These are phyloP conservation scores for Phytophthora foliorum DNA, from an alignment of 352 stramenopile species.

Conservation along the genomic window DNA sequence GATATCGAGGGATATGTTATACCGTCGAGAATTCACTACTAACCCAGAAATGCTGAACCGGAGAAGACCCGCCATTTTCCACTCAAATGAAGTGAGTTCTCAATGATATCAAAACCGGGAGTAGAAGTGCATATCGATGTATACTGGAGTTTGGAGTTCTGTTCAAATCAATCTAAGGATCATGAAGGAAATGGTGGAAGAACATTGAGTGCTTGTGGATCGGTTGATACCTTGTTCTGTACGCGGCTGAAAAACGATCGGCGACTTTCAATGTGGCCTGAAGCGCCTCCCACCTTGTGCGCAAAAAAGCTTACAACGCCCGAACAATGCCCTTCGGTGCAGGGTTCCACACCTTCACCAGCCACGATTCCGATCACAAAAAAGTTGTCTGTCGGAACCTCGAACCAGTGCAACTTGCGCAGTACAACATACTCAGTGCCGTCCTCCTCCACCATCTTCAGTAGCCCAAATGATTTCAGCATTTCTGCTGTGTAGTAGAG, in stretches of 20 bases:
- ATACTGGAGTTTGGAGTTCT: no score
- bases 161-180: no score
- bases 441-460: conserved; percentile 11
- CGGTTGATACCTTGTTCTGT: conserved; percentile 1
- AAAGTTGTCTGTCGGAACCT: neutral
- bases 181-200: neutral
- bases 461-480: conserved; percentile 16
- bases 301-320: neutral
- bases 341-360: neutral
- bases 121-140: no score
- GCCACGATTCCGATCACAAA: conserved; percentile 1
- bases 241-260: neutral
- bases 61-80: no score
- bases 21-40: no score
- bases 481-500: conserved; percentile 15
- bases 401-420: neutral
- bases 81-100: no score
- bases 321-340: neutral
- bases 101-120: no score
- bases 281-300: neutral
- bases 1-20: no score
- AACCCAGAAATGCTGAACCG: no score
- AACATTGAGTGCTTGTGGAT: neutral
- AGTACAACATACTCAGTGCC: neutral
- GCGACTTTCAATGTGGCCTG: neutral